A percentile compares a stretch with the other conserved stretches of the same genome.
Conservation (phyloP, 306 rosid genomes). For the Cicer pinnatifidum region DNA sequence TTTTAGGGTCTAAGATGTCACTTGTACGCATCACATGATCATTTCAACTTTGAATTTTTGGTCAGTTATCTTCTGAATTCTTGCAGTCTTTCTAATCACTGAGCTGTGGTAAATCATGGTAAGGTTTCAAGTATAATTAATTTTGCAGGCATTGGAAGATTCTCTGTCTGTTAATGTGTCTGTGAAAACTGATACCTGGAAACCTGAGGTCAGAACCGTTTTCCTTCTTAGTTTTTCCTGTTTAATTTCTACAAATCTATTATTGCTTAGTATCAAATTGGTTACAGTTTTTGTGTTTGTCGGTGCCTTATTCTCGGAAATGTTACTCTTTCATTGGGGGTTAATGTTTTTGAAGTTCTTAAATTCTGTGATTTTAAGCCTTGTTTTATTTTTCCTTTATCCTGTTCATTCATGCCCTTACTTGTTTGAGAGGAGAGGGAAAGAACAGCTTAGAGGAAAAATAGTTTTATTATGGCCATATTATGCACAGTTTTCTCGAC, state of each 20-base stretch:
- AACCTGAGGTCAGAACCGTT: slow-evolving; percentile 62
- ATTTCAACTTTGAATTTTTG: slow-evolving; percentile 82
- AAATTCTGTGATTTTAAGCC: slow-evolving; percentile 19
- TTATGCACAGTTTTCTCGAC: background rate
- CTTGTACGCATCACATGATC: slow-evolving; percentile 71
- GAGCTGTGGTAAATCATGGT: slow-evolving; percentile 33
- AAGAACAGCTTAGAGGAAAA: background rate
- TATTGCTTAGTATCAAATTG: slow-evolving; percentile 1
- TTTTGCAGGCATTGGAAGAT: slow-evolving; percentile 73
- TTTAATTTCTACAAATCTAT: slow-evolving; percentile 19
- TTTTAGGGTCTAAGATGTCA: slow-evolving; percentile 81
- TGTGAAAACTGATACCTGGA: slow-evolving; percentile 54
- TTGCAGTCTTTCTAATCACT: slow-evolving; percentile 33
- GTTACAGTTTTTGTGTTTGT: slow-evolving; percentile 18
- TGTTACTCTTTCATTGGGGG: slow-evolving; percentile 5
- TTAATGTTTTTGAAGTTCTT: slow-evolving; percentile 4
- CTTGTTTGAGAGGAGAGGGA: slow-evolving; percentile 7
- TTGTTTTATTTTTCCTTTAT: slow-evolving; percentile 35
- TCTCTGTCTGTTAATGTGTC: slow-evolving; percentile 74
- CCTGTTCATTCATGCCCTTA: slow-evolving; percentile 4
- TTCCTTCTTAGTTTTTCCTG: slow-evolving; percentile 21
- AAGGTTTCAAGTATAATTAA: slow-evolving; percentile 42
- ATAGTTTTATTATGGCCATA: slow-evolving; percentile 15
- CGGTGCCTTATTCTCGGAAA: slow-evolving; percentile 6
- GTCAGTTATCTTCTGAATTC: slow-evolving; percentile 59